Evolutionary conservation across 108 stramenopile genomes (phyloP), one percentile per base, ranked within the genome.

Genomic region (Cyclostephanos tholiformis): DNA sequence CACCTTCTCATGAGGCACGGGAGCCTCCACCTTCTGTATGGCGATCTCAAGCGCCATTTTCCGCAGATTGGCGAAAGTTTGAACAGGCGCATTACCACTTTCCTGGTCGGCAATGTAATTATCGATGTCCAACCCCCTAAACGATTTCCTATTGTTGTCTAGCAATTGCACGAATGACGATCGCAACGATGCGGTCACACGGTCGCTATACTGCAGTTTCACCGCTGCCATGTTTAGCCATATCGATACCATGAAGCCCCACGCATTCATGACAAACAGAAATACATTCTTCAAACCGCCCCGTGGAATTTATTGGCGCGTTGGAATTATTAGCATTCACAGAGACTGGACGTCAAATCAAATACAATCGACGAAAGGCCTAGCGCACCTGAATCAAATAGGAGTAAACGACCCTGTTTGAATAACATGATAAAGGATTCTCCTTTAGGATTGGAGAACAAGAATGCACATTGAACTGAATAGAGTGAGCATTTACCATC

Each of bases 191-290:
- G 50, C 61, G 10, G 70, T n/a, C 44, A 82, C 71, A 62, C 81
- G 60, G 39, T 82, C 77, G 25, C 77, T 62, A 65, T 91, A 91
- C 65, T 88, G 83, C 0, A 94, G 72, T 52, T 94, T 91, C 46
- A 75, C 76, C 11, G 90, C 93, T 11, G 79, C 75, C 61, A 91
- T 59, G 71, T 94, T 94, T 16, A 94, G 55, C 86, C 86, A 94
- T n/a, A 90, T 70, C 22, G 76, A 71, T 0, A 94, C 35, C 1
- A 95, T 32, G 16, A 95, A 66, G 0, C 94, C 91, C 9, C 89
- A 90, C 23, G 89, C 63, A 75, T 95, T 95, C 49, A 86, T 70
- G n/a, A 82, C 82, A 8, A 95, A 63, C 2, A 95, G 74, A 65
- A 88, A 95, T 32, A 76, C 77, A 84, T 95, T 90, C 44, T 77